Base-by-base conservation (phyloP, 2,329 filamentous ascomycete species). In the Epichloe elymi region DNA sequence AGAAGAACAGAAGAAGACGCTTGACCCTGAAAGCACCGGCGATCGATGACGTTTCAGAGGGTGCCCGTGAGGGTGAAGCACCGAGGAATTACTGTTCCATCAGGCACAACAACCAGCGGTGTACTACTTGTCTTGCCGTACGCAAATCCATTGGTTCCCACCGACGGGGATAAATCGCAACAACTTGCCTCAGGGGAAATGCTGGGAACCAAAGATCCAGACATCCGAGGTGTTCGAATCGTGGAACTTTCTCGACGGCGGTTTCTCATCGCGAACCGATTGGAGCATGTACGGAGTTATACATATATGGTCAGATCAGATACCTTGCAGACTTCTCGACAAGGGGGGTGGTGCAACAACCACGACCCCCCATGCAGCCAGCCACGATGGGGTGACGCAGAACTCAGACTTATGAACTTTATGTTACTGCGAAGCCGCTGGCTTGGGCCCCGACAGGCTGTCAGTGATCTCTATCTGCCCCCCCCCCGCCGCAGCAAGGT, bases 251-350 rank as follows among this genome's bases (percentile, higher is more conserved):
- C 26, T 30, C 26, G 26, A 30, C 26, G 26, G 8, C 26, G 8
- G 8, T 30, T 30, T 30, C 14, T 3, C 36, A 38, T 38, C 7
- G 36, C 11, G 36, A 38, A 41, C 39, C 39, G 19, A 7, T 15
- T 38, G 33, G 19, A 41, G 23, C 40, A 26, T 49, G 53, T 48
- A 30, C 26, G 26, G 26, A 26, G 26, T n/a, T n/a, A n/a, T 30
- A 1, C 26, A 10, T 10, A 30, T 30, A 8, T 30, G 26, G 26
- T 30, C 26, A 30, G 51, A 47, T 26, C 44, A 50, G 41, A 48
- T 51, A 30, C 42, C 41, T 36, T 51, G 49, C 52, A 53, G 49
- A 36, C 1, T 7, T 8, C 23, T 49, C 19, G 42, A 51, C 46
- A 54, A 38, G 52, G 49, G 36, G 14, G 37, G 14, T 35, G 43